A percentile compares a stretch with the other conserved stretches of the same genome.
Evolutionary conservation across 495 filamentous ascomycete species (phyloP).

Genomic region (Chaetomium fimeti): DNA sequence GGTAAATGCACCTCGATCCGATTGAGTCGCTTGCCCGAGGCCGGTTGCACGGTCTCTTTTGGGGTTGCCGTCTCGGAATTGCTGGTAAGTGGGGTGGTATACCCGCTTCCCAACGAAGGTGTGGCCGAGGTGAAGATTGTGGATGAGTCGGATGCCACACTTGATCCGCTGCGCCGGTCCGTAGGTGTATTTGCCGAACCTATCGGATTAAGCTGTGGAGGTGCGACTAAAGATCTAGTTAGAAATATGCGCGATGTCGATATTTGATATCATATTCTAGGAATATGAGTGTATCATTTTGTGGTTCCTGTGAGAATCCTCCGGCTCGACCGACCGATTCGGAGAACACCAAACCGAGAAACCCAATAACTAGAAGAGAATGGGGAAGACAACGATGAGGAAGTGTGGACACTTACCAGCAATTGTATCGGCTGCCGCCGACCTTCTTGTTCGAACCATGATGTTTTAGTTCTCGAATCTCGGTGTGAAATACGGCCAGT

Average conservation of each 20-base stretch:
- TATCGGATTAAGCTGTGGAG: slow-evolving; percentile 6
- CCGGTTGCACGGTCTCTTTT: slow-evolving; percentile 19
- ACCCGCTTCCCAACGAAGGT: slow-evolving; percentile 54
- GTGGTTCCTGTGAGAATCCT: neutral
- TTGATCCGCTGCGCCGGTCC: slow-evolving; percentile 15
- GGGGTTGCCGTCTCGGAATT: slow-evolving; percentile 58
- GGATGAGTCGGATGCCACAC: slow-evolving; percentile 31
- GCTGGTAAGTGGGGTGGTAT: slow-evolving; percentile 77
- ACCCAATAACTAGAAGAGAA: neutral
- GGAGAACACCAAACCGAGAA: neutral
- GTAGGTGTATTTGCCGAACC: slow-evolving; percentile 10
- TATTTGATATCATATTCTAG: neutral
- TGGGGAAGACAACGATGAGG: neutral
- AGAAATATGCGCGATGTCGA: neutral
- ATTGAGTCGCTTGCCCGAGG: slow-evolving; percentile 12
- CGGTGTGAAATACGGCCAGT: neutral
- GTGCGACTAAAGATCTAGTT: slow-evolving; percentile 7
- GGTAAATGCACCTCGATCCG: slow-evolving; percentile 35
- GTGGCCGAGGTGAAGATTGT: slow-evolving; percentile 41
- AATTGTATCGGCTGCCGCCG: slow-evolving; percentile 26
- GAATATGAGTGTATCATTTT: neutral
- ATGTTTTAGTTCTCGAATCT: neutral
- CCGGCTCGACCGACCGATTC: neutral
- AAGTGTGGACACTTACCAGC: slow-evolving; percentile 24
- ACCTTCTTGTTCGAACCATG: slow-evolving; percentile 33